Evolutionary conservation across 352 stramenopile genomes (phyloP), one percentile per base, ranked within the genome.

Genomic region (Phytophthora tentaculata): DNA sequence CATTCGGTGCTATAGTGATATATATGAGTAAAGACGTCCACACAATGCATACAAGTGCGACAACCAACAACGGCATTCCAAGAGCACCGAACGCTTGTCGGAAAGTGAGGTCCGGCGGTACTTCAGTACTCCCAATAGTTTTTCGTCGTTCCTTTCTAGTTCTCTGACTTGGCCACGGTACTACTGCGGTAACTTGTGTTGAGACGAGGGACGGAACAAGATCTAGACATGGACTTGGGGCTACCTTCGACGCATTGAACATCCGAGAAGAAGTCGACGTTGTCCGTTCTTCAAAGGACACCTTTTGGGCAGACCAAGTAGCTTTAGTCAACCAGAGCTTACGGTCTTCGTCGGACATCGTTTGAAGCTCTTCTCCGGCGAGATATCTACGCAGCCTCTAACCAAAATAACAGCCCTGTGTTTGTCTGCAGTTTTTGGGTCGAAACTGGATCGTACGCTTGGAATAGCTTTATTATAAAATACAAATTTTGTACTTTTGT

Each of bases 11-110:
- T 5, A 73, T 7, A 4, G 53, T 71, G 39, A 81, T 47, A 14
- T 69, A 64, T 9, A 79, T 65, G 12, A 84, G 50, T 58, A 61
- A 76, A 5, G 47, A 53, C 0, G 74, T 77, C 76, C 73, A 84
- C 4, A 43, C 35, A 7, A 77, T 51, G 10, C 66, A 75, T 6
- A 77, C 39, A 3, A 63, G 0, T 1, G 43, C 44, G 12, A 69
- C 56, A 26, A 62, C n/a, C 9, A 77, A 7, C 28, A 77, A 47
- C 5, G 55, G 64, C 6, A 65, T n/a, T 0, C 69, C 69, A 2
- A 77, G 50, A 3, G 22, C 23, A 16, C 69, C 69, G 44, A 69
- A 77, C 2, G 69, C 44, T 53, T 73, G 58, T 7, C 44, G n/a
- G 23, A 77, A 73, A 13, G 60, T 61, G 17, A 73, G 26, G 14